A percentile compares a stretch with the other conserved stretches of the same genome.
These are phyloP conservation scores for Lachnellula arida DNA, from an alignment of 2,329 filamentous ascomycete species.

Conservation along the genomic window DNA sequence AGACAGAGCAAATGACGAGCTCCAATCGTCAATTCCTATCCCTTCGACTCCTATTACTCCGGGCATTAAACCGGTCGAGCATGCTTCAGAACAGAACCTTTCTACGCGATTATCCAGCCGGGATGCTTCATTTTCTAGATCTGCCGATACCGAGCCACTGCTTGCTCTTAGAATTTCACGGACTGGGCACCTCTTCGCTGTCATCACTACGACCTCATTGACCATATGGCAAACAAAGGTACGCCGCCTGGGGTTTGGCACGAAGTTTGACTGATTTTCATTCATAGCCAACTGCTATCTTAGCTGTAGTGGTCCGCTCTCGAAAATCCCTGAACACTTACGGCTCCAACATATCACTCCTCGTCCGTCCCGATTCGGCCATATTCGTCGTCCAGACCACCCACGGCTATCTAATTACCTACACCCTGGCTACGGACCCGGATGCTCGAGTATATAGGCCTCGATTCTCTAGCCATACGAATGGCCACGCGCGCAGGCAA, in stretches of 20 bases:
- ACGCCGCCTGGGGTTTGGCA: constrained; percentile 28
- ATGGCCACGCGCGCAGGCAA: constrained; percentile 57
- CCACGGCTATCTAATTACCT: constrained; percentile 86
- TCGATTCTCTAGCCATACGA: constrained; percentile 65
- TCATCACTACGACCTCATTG: constrained; percentile 78
- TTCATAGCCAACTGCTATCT: constrained; percentile 74
- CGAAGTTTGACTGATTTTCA: constrained; percentile 12
- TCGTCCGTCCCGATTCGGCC: constrained; percentile 85
- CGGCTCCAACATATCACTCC: constrained; percentile 76
- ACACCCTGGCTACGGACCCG: constrained; percentile 81
- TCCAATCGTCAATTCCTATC: constrained; percentile 22
- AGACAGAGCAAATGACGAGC: constrained; percentile 24
- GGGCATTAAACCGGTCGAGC: constrained; percentile 54
- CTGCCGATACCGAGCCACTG: constrained; percentile 54
- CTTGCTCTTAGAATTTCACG: constrained; percentile 73
- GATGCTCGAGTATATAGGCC: constrained; percentile 81
- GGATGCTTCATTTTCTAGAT: constrained; percentile 10
- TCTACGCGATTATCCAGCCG: constrained; percentile 14
- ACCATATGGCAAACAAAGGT: constrained; percentile 98
- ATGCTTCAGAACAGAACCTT: constrained; percentile 38
- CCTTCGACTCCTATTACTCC: constrained; percentile 54
- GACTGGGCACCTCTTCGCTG: constrained; percentile 78
- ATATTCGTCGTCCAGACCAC: constrained; percentile 88
- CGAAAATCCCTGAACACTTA: constrained; percentile 74
- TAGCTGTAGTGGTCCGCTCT: constrained; percentile 82